Percentiles rank a stretch among this genome's conserved stretches.
Conservation (phyloP, 257 asterid genomes). For the Striga asiatica region DNA sequence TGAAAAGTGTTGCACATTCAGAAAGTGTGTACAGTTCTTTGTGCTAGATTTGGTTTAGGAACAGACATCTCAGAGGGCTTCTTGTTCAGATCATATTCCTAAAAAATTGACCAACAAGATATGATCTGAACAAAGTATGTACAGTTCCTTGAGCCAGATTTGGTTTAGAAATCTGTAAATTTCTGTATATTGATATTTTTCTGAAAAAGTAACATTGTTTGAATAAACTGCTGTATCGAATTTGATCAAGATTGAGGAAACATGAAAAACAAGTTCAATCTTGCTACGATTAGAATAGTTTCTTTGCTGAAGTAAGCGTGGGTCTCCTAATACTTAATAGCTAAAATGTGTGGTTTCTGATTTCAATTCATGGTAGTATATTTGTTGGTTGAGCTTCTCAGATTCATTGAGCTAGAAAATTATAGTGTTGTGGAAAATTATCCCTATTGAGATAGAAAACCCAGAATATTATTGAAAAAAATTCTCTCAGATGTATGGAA, state of each 20-base stretch:
- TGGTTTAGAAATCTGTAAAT: not conserved
- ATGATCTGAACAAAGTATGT: not conserved
- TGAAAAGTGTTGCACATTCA: too few species aligned
- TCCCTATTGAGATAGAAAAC: too few species aligned
- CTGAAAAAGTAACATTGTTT: too few species aligned
- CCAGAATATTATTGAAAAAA: too few species aligned
- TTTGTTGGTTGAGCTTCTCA: too few species aligned
- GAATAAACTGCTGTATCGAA: not conserved
- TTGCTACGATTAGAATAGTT: not conserved
- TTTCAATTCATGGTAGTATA: too few species aligned
- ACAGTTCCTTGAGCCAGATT: not conserved
- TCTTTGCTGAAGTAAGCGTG: not conserved
- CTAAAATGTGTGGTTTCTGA: too few species aligned
- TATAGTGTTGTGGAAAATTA: too few species aligned
- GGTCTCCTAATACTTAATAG: too few species aligned
- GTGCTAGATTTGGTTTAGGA: slow-evolving; percentile 25
- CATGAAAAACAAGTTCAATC: not conserved
- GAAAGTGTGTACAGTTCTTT: too few species aligned
- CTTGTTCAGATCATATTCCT: slow-evolving; percentile 35
- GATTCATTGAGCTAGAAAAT: not conserved
- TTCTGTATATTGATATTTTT: too few species aligned
- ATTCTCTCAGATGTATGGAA: too few species aligned
- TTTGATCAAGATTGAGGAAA: not conserved
- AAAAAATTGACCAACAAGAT: slow-evolving; percentile 15
- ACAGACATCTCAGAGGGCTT: slow-evolving; percentile 28